phyloP scores from a whole-genome alignment of 768 basidiomycete genomes.

The Lactifluus echinatus region DNA sequence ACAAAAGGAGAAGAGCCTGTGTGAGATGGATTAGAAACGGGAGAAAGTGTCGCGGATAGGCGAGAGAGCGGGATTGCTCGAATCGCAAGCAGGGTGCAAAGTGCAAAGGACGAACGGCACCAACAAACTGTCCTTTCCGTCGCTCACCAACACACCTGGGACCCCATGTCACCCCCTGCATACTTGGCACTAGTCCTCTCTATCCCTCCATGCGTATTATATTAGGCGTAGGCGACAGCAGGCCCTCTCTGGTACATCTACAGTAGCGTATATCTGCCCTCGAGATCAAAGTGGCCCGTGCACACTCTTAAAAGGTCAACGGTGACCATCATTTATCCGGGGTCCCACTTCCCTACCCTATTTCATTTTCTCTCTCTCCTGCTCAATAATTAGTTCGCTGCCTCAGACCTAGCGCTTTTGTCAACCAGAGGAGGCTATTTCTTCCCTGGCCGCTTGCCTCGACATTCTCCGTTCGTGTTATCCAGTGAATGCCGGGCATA shows the following conservation, averaged over 20 bases:
- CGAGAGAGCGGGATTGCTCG: conserved; percentile 13
- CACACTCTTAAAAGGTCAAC: not conserved
- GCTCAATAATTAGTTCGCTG: not conserved
- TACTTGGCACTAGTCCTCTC: not conserved
- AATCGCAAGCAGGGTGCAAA: conserved; percentile 8
- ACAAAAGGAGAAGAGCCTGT: conserved; percentile 7
- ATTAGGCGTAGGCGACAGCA: no score
- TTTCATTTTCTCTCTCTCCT: not conserved
- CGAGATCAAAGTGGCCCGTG: conserved; percentile 9
- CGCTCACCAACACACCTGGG: not conserved
- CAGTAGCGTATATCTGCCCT: not conserved
- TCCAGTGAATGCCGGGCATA: not conserved
- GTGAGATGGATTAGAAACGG: not conserved
- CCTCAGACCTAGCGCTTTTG: not conserved
- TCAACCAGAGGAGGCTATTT: not conserved
- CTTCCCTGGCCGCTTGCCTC: not conserved
- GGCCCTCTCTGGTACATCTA: not conserved
- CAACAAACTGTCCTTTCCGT: not conserved
- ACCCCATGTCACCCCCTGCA: not conserved
- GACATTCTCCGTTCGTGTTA: not conserved
- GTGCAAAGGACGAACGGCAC: not conserved
- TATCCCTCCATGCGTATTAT: not conserved
- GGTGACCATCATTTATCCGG: not conserved
- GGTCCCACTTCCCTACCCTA: not conserved
- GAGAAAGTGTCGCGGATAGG: conserved; percentile 17